phyloP scores from a whole-genome alignment of 2,329 filamentous ascomycete genomes.

The Ilyonectria robusta region DNA sequence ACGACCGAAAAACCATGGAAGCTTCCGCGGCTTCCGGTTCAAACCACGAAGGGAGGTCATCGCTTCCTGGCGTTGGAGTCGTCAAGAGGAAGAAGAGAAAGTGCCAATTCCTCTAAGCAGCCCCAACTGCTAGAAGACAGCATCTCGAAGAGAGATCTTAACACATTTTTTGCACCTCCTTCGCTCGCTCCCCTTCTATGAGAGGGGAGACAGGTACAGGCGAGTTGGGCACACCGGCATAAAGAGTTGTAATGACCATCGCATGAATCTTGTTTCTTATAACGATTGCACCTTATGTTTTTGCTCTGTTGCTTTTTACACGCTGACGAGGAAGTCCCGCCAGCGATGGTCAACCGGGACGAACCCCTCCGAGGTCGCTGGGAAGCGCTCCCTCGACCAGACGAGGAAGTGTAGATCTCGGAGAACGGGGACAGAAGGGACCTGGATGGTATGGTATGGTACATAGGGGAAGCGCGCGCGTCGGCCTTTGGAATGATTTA shows the following conservation, averaged over 20 bases:
- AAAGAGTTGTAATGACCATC: slow-evolving; percentile 59
- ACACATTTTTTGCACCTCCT: slow-evolving; percentile 31
- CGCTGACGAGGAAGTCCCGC: slow-evolving; percentile 38
- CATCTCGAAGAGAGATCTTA: slow-evolving; percentile 38
- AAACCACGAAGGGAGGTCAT: slow-evolving; percentile 55
- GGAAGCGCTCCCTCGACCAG: slow-evolving; percentile 40
- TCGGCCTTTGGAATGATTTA: slow-evolving; percentile 45
- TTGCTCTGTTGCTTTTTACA: slow-evolving; percentile 29
- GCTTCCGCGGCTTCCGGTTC: slow-evolving; percentile 59
- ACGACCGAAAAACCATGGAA: slow-evolving; percentile 77
- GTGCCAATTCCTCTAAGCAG: slow-evolving; percentile 81
- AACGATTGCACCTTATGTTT: slow-evolving; percentile 51
- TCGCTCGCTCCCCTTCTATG: slow-evolving; percentile 37
- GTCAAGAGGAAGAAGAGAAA: slow-evolving; percentile 87
- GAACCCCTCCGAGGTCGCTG: slow-evolving; percentile 39
- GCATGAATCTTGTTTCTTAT: slow-evolving; percentile 56
- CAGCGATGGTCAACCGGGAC: slow-evolving; percentile 37
- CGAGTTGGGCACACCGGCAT: slow-evolving; percentile 47
- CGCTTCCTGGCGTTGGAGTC: slow-evolving; percentile 60
- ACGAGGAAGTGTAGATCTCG: slow-evolving; percentile 35
- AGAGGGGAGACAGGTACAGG: slow-evolving; percentile 32
- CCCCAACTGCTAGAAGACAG: slow-evolving; percentile 27
- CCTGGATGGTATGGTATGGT: slow-evolving; percentile 39
- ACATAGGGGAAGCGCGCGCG: slow-evolving; percentile 43
- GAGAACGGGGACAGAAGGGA: slow-evolving; percentile 33